A percentile compares a stretch with the other conserved stretches of the same genome.
Conservation (phyloP, 176 grass and related monocot species). For the Rhynchospora pubera region DNA sequence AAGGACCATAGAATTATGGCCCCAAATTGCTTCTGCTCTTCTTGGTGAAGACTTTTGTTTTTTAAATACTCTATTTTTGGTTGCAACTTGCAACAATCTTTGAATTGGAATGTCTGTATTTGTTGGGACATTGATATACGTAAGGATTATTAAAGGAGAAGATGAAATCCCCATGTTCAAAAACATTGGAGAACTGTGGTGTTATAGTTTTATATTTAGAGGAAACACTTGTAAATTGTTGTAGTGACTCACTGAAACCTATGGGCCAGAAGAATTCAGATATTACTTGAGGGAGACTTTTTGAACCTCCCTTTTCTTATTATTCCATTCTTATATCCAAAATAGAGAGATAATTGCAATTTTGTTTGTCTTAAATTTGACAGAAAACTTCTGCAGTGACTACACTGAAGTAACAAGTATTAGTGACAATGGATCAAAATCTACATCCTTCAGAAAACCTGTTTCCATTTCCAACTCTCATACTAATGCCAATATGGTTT, state of each 20-base stretch:
- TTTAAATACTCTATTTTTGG: background rate
- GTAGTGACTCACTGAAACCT: background rate
- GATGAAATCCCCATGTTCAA: background rate
- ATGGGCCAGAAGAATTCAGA: background rate
- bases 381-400: slow-evolving; percentile 80
- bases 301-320: background rate
- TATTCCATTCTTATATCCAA: background rate
- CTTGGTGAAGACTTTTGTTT: no score
- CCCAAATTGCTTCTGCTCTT: background rate
- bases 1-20: background rate
- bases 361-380: slow-evolving; percentile 19
- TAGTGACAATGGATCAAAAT: slow-evolving; percentile 60
- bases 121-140: background rate
- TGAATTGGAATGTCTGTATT: background rate
- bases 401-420: slow-evolving; percentile 57
- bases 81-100: background rate
- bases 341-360: slow-evolving; percentile 16
- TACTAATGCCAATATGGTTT: background rate
- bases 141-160: background rate
- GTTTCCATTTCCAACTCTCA: slow-evolving; percentile 22
- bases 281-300: background rate
- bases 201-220: background rate
- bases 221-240: background rate
- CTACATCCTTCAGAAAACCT: slow-evolving; percentile 60
- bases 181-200: background rate